Base-by-base conservation (phyloP, 2,329 filamentous ascomycete species). In the Cladosporium sp. region DNA sequence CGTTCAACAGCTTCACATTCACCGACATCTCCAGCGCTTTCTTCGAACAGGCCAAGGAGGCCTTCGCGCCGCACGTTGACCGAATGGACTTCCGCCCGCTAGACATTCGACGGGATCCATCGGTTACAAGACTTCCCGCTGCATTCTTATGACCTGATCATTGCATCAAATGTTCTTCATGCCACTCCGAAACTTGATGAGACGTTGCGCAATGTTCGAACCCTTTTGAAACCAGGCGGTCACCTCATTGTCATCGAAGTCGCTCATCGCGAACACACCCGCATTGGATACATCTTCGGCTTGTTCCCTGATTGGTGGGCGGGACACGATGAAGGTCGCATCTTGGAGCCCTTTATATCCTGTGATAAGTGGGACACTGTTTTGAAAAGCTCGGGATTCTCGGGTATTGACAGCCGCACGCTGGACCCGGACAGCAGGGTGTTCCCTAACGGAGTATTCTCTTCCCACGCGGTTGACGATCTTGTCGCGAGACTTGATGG, bases 11-110 rank as follows among this genome's bases (percentile, higher is more conserved):
- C 1, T 84, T 84, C 69, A 81, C 78, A 0, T 84, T 75, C 70
- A 84, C 83, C 0, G 82, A 84, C 65, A 77, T 82, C 14, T 78
- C 78, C 0, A 65, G 74, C 3, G 76, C 74, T 8, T 81, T 81
- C 72, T 82, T 84, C 59, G 76, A 78, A 16, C 68, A 72, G 72
- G 77, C 35, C 69, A 72, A 1, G n/a, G 64, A n/a, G 5, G 18
- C 7, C n/a, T 50, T 50, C 46, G 46, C 44, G 8, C 18, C 44
- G n/a, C 23, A 21, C n/a, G 44, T 21, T 26, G 44, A 49, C 3
- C 7, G 44, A 26, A 49, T 49, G 44, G 18, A n/a, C 2, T 23
- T 21, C 44, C 18, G 23, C n/a, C n/a, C 23, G n/a, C n/a, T 49
- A n/a, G 44, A 49, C 10, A 49, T 49, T 26, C 18, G 44, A n/a